Conservation (phyloP, 768 basidiomycete genomes). For the Paxillus ammoniavirescens region DNA sequence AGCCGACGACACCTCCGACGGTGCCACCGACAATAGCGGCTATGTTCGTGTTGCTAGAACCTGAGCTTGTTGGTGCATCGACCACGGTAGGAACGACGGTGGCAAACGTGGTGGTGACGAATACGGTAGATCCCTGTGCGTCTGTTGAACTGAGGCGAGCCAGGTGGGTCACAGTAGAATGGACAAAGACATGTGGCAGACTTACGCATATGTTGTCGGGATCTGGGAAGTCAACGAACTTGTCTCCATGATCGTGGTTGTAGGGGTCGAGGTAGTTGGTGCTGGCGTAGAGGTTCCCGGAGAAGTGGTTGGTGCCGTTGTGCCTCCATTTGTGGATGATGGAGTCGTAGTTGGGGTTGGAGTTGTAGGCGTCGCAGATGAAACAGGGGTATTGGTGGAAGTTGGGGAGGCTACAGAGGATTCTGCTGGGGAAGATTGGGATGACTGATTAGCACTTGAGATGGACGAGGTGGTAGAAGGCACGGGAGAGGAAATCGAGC, state of each 20-base stretch:
- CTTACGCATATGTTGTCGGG: constrained; percentile 18
- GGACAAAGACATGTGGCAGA: not conserved
- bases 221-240: constrained; percentile 17
- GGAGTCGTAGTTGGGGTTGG: not conserved
- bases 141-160: constrained; percentile 20
- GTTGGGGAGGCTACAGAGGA: not conserved
- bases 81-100: constrained; percentile 14
- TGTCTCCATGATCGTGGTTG: not conserved
- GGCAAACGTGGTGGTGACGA: constrained; percentile 18
- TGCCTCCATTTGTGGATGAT: not conserved
- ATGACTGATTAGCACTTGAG: constrained; percentile 16
- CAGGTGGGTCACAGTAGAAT: not conserved
- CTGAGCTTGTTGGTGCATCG: not conserved
- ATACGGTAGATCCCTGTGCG: constrained; percentile 16
- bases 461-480: not conserved
- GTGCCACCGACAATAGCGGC: constrained; percentile 52
- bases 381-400: not conserved
- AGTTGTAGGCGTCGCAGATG: constrained; percentile 5
- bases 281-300: not conserved
- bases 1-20: constrained; percentile 42
- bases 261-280: not conserved
- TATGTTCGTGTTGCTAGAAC: constrained; percentile 17
- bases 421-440: constrained; percentile 5
- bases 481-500: constrained; percentile 12
- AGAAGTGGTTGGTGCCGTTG: not conserved